Evolutionary conservation across 805 yeast genomes (phyloP).

Genomic region (Monosporozyma unispora): DNA sequence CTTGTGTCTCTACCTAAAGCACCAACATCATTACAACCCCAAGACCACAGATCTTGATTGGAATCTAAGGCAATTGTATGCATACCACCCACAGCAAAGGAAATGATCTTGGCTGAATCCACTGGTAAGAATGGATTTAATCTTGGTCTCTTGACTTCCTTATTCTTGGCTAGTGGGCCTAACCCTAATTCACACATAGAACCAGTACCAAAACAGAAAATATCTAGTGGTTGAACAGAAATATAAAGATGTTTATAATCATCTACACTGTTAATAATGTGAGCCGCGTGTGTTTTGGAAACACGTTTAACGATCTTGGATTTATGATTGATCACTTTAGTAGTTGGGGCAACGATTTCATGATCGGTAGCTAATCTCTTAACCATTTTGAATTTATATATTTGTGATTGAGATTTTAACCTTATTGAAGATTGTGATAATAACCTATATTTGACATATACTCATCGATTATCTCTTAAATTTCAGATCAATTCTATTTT

Average conservation of each 20-base stretch:
- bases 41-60: constrained; percentile 80
- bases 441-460: neutral
- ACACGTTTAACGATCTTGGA: constrained; percentile 8
- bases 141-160: constrained; percentile 93
- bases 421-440: neutral
- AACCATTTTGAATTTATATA: constrained; percentile 10
- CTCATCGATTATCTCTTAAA: neutral
- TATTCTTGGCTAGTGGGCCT: constrained; percentile 89
- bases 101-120: constrained; percentile 65
- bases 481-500: neutral
- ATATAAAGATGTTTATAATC: constrained; percentile 29
- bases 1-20: constrained; percentile 85
- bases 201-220: constrained; percentile 94
- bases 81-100: constrained; percentile 93
- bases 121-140: constrained; percentile 65
- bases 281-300: constrained; percentile 17
- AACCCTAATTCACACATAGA: constrained; percentile 95
- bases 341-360: neutral
- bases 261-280: constrained; percentile 25
- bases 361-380: constrained; percentile 16
- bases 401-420: too few species aligned
- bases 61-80: constrained; percentile 78
- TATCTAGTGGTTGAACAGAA: constrained; percentile 44
- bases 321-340: constrained; percentile 1
- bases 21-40: constrained; percentile 95